Evolutionary conservation across 805 yeast genomes (phyloP).

Genomic region (Lipomyces yamanashiensis): DNA sequence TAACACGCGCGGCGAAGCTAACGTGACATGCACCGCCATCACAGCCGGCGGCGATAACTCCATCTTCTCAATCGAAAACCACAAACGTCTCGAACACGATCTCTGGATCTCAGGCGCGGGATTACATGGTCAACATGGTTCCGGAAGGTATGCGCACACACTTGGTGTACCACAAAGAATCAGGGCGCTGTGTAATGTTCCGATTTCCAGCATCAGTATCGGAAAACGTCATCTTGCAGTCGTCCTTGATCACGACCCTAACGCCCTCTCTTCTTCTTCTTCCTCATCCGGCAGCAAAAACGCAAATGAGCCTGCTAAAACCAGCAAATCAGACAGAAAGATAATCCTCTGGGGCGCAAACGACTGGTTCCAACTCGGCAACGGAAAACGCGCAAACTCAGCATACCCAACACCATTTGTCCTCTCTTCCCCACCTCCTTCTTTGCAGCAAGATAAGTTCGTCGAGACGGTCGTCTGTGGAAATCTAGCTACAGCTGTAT

Average conservation of each 20-base stretch:
- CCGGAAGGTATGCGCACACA: slow-evolving; percentile 74
- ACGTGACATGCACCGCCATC: slow-evolving; percentile 52
- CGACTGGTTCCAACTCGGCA: slow-evolving; percentile 81
- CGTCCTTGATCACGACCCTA: slow-evolving; percentile 48
- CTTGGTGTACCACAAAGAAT: slow-evolving; percentile 68
- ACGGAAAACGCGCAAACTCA: slow-evolving; percentile 67
- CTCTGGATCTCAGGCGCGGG: slow-evolving; percentile 81
- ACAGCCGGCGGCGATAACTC: slow-evolving; percentile 75
- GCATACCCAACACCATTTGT: not conserved
- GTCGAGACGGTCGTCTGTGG: slow-evolving; percentile 34
- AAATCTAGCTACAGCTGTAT: slow-evolving; percentile 24
- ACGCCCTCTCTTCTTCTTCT: too few relatives aligned
- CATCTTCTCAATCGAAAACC: slow-evolving; percentile 48
- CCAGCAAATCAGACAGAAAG: slow-evolving; percentile 16
- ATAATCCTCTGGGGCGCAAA: slow-evolving; percentile 74
- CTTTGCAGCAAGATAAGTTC: not conserved
- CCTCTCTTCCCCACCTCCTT: slow-evolving; percentile 6
- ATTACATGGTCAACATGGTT: slow-evolving; percentile 82
- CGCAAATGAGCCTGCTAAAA: too few relatives aligned
- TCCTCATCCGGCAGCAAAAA: too few relatives aligned
- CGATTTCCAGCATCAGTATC: slow-evolving; percentile 57
- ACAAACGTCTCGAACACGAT: slow-evolving; percentile 42
- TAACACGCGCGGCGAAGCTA: slow-evolving; percentile 52
- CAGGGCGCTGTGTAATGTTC: slow-evolving; percentile 51
- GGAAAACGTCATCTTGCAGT: slow-evolving; percentile 72